Percentiles rank a stretch among this genome's conserved stretches.
These are phyloP conservation scores for Eutrema yunnanense DNA, from an alignment of 345 rosid genomes.

Conservation along the genomic window DNA sequence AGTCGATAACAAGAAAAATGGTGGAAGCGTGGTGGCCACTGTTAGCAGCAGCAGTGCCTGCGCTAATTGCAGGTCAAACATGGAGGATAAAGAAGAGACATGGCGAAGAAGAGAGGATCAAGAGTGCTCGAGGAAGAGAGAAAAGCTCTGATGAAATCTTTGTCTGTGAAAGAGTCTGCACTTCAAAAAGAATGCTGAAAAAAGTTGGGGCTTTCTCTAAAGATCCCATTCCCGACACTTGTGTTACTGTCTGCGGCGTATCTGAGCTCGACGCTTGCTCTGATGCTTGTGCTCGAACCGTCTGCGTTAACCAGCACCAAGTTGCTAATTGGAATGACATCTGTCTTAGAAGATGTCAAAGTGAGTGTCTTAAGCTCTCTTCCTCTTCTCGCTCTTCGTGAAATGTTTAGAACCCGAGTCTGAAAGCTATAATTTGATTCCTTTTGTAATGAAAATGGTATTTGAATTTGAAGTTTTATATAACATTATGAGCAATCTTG, in stretches of 20 bases:
- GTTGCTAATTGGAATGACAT: constrained; percentile 90
- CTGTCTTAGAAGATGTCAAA: constrained; percentile 75
- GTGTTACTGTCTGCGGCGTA: constrained; percentile 87
- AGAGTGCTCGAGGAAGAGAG: constrained; percentile 75
- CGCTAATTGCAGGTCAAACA: constrained; percentile 64
- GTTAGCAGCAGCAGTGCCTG: constrained; percentile 68
- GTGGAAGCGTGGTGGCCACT: constrained; percentile 84
- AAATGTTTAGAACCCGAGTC: neutral
- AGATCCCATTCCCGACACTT: constrained; percentile 70
- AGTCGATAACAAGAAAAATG: constrained; percentile 31
- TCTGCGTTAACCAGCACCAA: constrained; percentile 81
- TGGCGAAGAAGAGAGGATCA: constrained; percentile 64
- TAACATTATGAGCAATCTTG: constrained; percentile 1
- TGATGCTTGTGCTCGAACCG: constrained; percentile 83
- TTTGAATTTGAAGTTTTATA: neutral
- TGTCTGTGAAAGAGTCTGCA: constrained; percentile 88
- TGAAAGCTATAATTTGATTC: neutral
- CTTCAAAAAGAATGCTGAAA: constrained; percentile 80
- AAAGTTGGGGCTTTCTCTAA: constrained; percentile 80
- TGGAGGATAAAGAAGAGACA: constrained; percentile 55
- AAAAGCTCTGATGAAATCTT: constrained; percentile 75
- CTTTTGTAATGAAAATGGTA: constrained; percentile 13
- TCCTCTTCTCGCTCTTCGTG: constrained; percentile 25
- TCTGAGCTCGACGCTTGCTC: constrained; percentile 88
- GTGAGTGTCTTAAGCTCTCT: constrained; percentile 58